Evolutionary conservation across 2,329 filamentous ascomycete genomes (phyloP).

Genomic region (Phoma sp.): DNA sequence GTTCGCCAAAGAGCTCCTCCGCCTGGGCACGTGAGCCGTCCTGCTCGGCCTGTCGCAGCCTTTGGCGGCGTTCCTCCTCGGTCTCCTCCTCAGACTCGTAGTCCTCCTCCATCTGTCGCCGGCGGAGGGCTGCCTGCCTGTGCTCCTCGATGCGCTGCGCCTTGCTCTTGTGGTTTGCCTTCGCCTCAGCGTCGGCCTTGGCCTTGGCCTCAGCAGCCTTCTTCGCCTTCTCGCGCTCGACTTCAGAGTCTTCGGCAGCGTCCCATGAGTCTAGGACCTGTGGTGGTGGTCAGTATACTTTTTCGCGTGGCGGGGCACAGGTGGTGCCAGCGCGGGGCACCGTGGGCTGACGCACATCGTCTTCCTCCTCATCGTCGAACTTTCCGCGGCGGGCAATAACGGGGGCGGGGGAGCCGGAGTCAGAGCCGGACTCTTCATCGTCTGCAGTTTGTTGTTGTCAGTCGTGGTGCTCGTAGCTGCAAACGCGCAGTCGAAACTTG

Average conservation of each 20-base stretch:
- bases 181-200: constrained; percentile 86
- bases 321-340: constrained; percentile 22
- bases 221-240: constrained; percentile 91
- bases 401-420: constrained; percentile 55
- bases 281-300: constrained; percentile 27
- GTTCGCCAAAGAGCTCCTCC: constrained; percentile 83
- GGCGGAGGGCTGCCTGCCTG: constrained; percentile 64
- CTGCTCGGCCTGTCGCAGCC: constrained; percentile 80
- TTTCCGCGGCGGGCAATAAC: constrained; percentile 64
- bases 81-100: constrained; percentile 72
- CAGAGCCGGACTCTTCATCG: constrained; percentile 64
- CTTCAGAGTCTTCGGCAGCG: constrained; percentile 94
- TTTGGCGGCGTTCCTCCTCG: constrained; percentile 73
- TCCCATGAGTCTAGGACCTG: constrained; percentile 97
- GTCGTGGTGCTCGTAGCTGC: constrained; percentile 12
- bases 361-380: constrained; percentile 91
- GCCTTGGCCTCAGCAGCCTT: constrained; percentile 86
- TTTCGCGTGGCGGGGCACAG: constrained; percentile 23
- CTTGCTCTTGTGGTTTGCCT: constrained; percentile 90
- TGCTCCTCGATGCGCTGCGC: constrained; percentile 83
- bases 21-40: constrained; percentile 89
- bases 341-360: constrained; percentile 67
- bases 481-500: constrained; percentile 22
- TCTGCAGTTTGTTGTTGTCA: constrained; percentile 42
- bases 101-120: constrained; percentile 61